phyloP scores from a whole-genome alignment of 306 rosid genomes.

The Mucuna pruriens region DNA sequence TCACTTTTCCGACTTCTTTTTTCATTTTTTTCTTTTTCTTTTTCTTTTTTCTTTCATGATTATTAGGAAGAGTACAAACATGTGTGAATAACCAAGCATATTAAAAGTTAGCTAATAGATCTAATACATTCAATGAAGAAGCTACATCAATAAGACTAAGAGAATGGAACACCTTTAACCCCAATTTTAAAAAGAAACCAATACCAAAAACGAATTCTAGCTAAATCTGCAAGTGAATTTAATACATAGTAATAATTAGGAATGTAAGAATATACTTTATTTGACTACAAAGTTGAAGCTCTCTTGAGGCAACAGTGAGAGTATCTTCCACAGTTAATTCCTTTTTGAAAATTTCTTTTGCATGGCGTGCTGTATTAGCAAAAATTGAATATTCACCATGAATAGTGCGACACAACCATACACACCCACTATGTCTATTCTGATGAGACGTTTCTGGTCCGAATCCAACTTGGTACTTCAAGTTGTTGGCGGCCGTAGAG shows the following conservation, averaged over 20 bases:
- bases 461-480: constrained; percentile 45
- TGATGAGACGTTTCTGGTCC: constrained; percentile 63
- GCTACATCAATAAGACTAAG: too few relatives aligned
- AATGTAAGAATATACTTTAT: background rate
- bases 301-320: constrained; percentile 14
- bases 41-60: too few relatives aligned
- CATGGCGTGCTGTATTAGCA: constrained; percentile 54
- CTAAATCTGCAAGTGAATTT: too few relatives aligned
- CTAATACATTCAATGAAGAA: too few relatives aligned
- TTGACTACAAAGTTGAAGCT: background rate
- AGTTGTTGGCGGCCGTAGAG: constrained; percentile 26
- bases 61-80: too few relatives aligned
- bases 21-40: too few relatives aligned
- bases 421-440: constrained; percentile 26
- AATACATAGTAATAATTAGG: background rate
- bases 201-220: too few relatives aligned
- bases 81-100: too few relatives aligned
- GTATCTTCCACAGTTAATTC: constrained; percentile 33
- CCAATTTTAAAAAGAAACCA: too few relatives aligned
- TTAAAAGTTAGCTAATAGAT: too few relatives aligned
- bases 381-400: background rate
- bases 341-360: constrained; percentile 35
- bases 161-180: too few relatives aligned
- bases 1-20: too few relatives aligned
- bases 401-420: constrained; percentile 34